Evolutionary conservation across 805 yeast species (phyloP).

Genomic region (Nakazawaea peltata): DNA sequence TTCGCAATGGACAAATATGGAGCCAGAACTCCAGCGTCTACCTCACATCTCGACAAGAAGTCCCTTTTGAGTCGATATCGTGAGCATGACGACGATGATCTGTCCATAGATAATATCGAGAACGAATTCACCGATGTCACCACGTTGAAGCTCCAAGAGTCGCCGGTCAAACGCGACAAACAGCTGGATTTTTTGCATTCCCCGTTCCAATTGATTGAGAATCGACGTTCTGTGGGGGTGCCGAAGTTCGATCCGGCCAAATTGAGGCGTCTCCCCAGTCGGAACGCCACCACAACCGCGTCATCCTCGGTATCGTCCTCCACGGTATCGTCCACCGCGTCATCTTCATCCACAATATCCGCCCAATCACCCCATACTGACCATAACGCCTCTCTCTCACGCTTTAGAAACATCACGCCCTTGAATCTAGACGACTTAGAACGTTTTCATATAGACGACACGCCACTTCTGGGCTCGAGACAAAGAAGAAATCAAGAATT

Average conservation of each 20-base stretch:
- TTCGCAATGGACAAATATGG: too few relatives aligned
- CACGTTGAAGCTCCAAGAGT: constrained; percentile 1
- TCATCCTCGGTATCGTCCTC: too few relatives aligned
- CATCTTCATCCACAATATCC: neutral
- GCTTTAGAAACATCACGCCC: constrained; percentile 9
- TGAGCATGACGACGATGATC: constrained; percentile 6
- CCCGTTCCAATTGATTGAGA: constrained; percentile 3
- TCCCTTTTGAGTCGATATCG: constrained; percentile 4
- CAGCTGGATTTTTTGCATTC: constrained; percentile 6
- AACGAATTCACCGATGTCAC: constrained; percentile 3
- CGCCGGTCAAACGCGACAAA: constrained; percentile 1
- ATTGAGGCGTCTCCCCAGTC: too few relatives aligned
- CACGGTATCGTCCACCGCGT: neutral
- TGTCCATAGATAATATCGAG: constrained; percentile 1
- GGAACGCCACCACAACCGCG: too few relatives aligned
- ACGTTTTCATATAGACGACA: constrained; percentile 6
- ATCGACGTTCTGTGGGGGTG: neutral
- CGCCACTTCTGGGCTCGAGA: constrained; percentile 3
- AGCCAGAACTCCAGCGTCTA: too few relatives aligned
- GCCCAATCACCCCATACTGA: neutral
- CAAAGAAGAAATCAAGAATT: constrained; percentile 1
- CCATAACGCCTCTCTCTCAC: too few relatives aligned
- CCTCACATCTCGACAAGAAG: neutral
- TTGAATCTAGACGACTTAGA: constrained; percentile 7
- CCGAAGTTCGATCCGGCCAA: too few relatives aligned